A percentile compares a stretch with the other conserved stretches of the same genome.
These are phyloP conservation scores for Cotoneaster glaucophyllus DNA, from an alignment of 306 rosid genomes.

Conservation along the genomic window DNA sequence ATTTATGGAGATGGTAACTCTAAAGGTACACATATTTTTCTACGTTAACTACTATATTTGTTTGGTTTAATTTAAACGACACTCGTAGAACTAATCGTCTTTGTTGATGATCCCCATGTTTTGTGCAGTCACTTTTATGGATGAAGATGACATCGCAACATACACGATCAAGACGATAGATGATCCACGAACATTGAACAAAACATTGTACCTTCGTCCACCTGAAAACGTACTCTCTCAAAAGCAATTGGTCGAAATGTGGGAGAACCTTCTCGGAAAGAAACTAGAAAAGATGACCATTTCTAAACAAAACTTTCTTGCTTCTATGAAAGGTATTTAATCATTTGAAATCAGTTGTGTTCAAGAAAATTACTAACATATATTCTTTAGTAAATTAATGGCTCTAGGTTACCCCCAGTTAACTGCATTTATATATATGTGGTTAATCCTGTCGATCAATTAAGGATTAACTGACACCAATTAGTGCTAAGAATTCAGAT, in stretches of 20 bases:
- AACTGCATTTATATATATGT: too few species aligned
- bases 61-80: background rate
- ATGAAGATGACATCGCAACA: slow-evolving; percentile 33
- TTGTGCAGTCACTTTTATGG: slow-evolving; percentile 1
- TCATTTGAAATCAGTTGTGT: background rate
- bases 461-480: background rate
- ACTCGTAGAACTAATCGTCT: background rate
- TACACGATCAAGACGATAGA: slow-evolving; percentile 34
- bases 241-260: slow-evolving; percentile 33
- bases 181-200: slow-evolving; percentile 45
- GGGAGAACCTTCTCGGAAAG: slow-evolving; percentile 41
- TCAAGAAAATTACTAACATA: too few species aligned
- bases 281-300: slow-evolving; percentile 28
- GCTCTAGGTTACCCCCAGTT: too few species aligned
- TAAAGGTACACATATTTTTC: slow-evolving; percentile 44
- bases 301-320: slow-evolving; percentile 4
- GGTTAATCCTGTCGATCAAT: too few species aligned
- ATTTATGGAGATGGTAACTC: slow-evolving; percentile 65
- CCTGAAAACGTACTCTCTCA: slow-evolving; percentile 27
- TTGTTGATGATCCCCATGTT: background rate
- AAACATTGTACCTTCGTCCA: slow-evolving; percentile 26
- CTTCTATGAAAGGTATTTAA: slow-evolving; percentile 5
- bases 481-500: background rate
- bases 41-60: background rate
- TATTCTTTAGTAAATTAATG: background rate